phyloP scores from a whole-genome alignment of 805 yeast genomes.

The Wickerhamiella kurtzmanii region DNA sequence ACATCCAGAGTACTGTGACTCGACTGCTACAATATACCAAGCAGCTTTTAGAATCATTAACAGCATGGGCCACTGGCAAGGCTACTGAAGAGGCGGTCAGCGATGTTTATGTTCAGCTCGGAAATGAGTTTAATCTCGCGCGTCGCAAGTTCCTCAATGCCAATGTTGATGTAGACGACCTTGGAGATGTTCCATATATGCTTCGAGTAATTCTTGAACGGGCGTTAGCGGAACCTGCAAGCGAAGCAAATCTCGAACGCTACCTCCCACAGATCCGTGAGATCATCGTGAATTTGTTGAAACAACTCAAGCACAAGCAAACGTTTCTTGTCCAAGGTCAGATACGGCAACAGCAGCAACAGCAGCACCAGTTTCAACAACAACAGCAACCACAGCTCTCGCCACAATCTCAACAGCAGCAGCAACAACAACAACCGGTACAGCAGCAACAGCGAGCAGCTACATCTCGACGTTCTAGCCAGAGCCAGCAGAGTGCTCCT shows the following conservation, averaged over 20 bases:
- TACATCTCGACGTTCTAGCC: too few species aligned
- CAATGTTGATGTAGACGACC: conserved; percentile 63
- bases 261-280: conserved; percentile 76
- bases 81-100: conserved; percentile 77
- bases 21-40: conserved; percentile 76
- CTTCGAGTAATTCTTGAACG: conserved; percentile 69
- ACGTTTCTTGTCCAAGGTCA: conserved; percentile 29
- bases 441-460: too few species aligned
- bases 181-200: conserved; percentile 82
- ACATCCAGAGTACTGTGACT: conserved; percentile 26
- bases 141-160: conserved; percentile 64
- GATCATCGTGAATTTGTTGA: conserved; percentile 67
- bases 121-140: conserved; percentile 83
- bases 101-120: conserved; percentile 78
- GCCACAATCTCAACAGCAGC: conserved; percentile 1
- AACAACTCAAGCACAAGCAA: conserved; percentile 71
- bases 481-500: too few species aligned
- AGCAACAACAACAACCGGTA: too few species aligned
- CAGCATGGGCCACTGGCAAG: conserved; percentile 78
- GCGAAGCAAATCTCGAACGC: conserved; percentile 65
- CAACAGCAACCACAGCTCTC: neutral
- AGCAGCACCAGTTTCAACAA: neutral
- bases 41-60: conserved; percentile 66
- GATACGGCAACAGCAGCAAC: neutral
- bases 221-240: conserved; percentile 72